Percentiles rank a stretch among this genome's conserved stretches.
phyloP scores from a whole-genome alignment of 2,329 filamentous ascomycete species.

The Dactylellina drechsleri region DNA sequence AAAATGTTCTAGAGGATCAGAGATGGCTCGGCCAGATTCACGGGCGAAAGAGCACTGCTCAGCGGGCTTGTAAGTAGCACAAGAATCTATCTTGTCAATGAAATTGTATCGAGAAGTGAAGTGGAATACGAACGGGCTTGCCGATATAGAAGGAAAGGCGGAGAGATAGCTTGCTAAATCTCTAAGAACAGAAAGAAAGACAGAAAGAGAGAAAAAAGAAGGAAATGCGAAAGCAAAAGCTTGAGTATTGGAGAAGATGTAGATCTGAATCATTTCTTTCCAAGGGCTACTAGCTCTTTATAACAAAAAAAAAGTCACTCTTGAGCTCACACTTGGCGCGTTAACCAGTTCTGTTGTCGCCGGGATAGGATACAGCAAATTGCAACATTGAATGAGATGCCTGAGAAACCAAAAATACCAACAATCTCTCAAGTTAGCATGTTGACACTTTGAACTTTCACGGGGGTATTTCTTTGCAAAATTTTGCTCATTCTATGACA shows the following conservation, averaged over 20 bases:
- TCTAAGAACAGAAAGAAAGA: constrained; percentile 26
- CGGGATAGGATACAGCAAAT: too few species aligned
- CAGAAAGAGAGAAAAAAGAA: constrained; percentile 11
- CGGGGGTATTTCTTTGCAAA: too few species aligned
- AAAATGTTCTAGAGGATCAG: constrained; percentile 18
- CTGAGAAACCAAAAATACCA: too few species aligned
- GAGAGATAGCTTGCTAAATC: constrained; percentile 45
- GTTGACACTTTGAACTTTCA: background rate
- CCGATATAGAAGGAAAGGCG: constrained; percentile 26
- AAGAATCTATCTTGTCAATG: constrained; percentile 1
- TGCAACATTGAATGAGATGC: too few species aligned
- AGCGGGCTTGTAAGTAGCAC: background rate
- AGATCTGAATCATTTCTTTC: background rate
- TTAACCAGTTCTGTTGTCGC: too few species aligned
- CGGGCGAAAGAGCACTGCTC: constrained; percentile 31
- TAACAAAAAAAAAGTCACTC: background rate
- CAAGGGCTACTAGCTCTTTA: background rate
- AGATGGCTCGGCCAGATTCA: constrained; percentile 5
- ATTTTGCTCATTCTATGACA: background rate
- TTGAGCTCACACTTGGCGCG: too few species aligned
- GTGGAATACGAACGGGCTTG: constrained; percentile 45
- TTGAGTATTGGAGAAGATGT: constrained; percentile 8
- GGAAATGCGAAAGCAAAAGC: background rate
- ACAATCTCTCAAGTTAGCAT: background rate
- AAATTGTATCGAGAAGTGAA: constrained; percentile 28